Conservation (phyloP, 257 asterid species). For the Solanum bukasovii region DNA sequence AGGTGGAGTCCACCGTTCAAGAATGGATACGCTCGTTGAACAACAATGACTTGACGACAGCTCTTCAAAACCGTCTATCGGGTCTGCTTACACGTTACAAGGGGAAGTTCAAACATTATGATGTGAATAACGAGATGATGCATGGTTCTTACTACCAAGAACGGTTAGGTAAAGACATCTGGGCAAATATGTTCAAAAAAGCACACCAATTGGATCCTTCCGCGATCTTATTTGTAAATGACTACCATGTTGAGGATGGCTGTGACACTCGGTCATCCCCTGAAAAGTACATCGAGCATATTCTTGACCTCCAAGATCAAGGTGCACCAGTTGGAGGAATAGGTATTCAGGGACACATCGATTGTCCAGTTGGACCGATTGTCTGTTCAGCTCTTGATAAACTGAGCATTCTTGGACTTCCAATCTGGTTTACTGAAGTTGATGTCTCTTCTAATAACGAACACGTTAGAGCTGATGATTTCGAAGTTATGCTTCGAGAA, state of each 20-base stretch:
- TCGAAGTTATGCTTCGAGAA: slow-evolving; percentile 80
- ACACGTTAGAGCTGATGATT: slow-evolving; percentile 66
- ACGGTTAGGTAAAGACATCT: slow-evolving; percentile 47
- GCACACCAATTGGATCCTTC: slow-evolving; percentile 64
- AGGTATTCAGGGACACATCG: slow-evolving; percentile 89
- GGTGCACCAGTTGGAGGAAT: slow-evolving; percentile 89
- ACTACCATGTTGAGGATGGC: slow-evolving; percentile 82
- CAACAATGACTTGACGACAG: slow-evolving; percentile 34
- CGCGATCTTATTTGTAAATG: slow-evolving; percentile 62
- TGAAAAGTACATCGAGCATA: slow-evolving; percentile 59
- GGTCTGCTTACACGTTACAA: slow-evolving; percentile 71
- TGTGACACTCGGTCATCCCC: slow-evolving; percentile 54
- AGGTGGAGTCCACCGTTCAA: slow-evolving; percentile 58
- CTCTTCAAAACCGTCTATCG: slow-evolving; percentile 55
- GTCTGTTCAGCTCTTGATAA: slow-evolving; percentile 55
- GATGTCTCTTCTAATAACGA: slow-evolving; percentile 73
- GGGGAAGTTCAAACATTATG: slow-evolving; percentile 75
- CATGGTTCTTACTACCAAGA: slow-evolving; percentile 88
- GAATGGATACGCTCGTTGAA: slow-evolving; percentile 56
- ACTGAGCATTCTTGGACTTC: slow-evolving; percentile 69
- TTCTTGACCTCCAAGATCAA: slow-evolving; percentile 59
- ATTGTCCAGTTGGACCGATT: slow-evolving; percentile 64
- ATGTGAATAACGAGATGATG: slow-evolving; percentile 89
- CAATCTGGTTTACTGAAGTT: slow-evolving; percentile 86
- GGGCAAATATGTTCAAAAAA: slow-evolving; percentile 61